These are phyloP conservation scores for Annulohypoxylon truncatum DNA, from an alignment of 2,329 filamentous ascomycete genomes.

Conservation along the genomic window DNA sequence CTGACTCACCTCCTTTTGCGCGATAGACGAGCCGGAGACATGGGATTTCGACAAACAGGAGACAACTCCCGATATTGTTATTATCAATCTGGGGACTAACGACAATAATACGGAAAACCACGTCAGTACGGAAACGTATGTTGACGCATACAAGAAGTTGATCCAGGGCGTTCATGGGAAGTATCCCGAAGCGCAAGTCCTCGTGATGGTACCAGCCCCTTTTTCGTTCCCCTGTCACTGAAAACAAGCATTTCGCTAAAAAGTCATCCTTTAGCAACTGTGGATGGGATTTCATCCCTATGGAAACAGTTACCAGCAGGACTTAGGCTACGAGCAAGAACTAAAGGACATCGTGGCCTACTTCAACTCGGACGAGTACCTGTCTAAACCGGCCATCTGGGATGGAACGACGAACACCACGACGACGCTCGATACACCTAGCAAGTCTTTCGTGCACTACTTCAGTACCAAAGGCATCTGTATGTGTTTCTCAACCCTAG, in stretches of 20 bases:
- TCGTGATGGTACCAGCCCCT: constrained; percentile 54
- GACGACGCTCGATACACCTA: constrained; percentile 46
- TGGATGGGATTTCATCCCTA: constrained; percentile 59
- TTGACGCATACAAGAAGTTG: constrained; percentile 57
- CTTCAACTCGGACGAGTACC: constrained; percentile 61
- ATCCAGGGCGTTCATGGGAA: constrained; percentile 60
- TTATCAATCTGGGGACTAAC: constrained; percentile 62
- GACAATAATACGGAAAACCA: constrained; percentile 58
- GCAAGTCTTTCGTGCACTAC: constrained; percentile 66
- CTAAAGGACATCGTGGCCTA: constrained; percentile 63
- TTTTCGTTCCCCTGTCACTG: constrained; percentile 22
- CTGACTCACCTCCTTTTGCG: neutral
- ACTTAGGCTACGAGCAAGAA: constrained; percentile 61
- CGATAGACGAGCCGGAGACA: constrained; percentile 55
- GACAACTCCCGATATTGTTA: constrained; percentile 57
- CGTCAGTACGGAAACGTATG: constrained; percentile 53
- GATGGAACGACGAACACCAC: constrained; percentile 55
- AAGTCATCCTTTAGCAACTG: constrained; percentile 55
- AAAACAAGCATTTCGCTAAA: neutral
- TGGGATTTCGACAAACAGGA: constrained; percentile 59
- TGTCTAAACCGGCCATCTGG: constrained; percentile 54
- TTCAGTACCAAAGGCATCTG: constrained; percentile 69
- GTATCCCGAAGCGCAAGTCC: constrained; percentile 59
- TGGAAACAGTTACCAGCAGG: constrained; percentile 63
- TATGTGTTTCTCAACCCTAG: constrained; percentile 3